Evolutionary conservation across 2,329 filamentous ascomycete species (phyloP).

Genomic region (Claviceps sp.): DNA sequence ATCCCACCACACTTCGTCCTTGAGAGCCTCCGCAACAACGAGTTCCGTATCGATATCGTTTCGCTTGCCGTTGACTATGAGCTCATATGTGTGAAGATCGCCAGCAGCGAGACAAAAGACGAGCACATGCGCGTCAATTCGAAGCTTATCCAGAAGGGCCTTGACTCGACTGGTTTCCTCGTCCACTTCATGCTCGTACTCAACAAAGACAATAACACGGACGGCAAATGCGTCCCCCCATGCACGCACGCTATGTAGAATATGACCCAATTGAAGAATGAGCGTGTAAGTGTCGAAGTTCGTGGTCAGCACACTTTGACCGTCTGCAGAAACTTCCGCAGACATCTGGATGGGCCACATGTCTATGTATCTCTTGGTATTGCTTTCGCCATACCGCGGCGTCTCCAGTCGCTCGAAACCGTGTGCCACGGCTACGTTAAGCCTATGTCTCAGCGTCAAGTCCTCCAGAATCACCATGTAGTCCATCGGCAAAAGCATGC

Average conservation of each 20-base stretch:
- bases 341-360: constrained; percentile 93
- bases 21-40: constrained; percentile 51
- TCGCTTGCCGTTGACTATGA: constrained; percentile 59
- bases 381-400: constrained; percentile 43
- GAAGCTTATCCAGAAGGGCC: constrained; percentile 62
- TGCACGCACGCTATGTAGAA: constrained; percentile 65
- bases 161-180: constrained; percentile 63
- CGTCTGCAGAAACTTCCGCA: constrained; percentile 59
- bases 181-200: constrained; percentile 72
- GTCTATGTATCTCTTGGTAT: constrained; percentile 68
- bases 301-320: constrained; percentile 59
- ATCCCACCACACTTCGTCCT: constrained; percentile 71
- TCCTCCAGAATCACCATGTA: constrained; percentile 80
- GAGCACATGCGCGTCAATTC: constrained; percentile 66
- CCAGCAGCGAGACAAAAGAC: constrained; percentile 76
- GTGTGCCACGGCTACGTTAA: constrained; percentile 75
- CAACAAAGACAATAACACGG: constrained; percentile 75
- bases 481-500: constrained; percentile 53
- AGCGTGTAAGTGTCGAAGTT: constrained; percentile 84
- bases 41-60: constrained; percentile 41
- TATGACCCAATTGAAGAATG: constrained; percentile 78
- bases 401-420: constrained; percentile 68
- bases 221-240: constrained; percentile 65
- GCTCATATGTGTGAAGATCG: constrained; percentile 57
- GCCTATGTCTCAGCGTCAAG: constrained; percentile 59